These are phyloP conservation scores for Theobroma grandiflorum DNA, from an alignment of 441 rosid genomes.

Conservation along the genomic window DNA sequence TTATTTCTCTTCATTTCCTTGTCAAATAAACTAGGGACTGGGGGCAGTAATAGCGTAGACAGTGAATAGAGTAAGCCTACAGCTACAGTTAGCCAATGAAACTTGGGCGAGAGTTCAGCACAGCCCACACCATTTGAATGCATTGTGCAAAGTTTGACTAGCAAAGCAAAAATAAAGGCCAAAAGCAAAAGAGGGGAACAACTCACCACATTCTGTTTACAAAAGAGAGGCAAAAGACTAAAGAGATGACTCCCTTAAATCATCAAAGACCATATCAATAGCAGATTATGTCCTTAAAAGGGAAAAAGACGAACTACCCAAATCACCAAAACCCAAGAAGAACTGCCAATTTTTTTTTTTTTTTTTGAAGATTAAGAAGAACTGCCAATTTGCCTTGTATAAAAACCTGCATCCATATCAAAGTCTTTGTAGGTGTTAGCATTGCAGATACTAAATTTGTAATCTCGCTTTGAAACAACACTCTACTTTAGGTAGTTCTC, in stretches of 20 bases:
- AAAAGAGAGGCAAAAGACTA: slow-evolving; percentile 34
- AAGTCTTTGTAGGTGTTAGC: not conserved
- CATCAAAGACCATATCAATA: slow-evolving; percentile 13
- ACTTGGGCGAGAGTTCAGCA: not conserved
- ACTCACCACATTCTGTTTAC: slow-evolving; percentile 31
- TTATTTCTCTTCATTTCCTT: not conserved
- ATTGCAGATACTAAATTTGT: not conserved
- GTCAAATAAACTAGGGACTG: not conserved
- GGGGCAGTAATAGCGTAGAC: not conserved
- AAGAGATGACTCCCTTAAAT: slow-evolving; percentile 20
- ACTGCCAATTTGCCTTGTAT: slow-evolving; percentile 15
- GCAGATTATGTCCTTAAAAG: not conserved
- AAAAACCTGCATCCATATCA: slow-evolving; percentile 26
- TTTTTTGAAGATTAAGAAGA: no score
- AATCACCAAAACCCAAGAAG: slow-evolving; percentile 27
- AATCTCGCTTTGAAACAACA: not conserved
- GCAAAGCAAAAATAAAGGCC: slow-evolving; percentile 31
- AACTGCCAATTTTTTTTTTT: slow-evolving; percentile 11
- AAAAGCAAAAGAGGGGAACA: slow-evolving; percentile 42
- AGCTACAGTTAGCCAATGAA: not conserved
- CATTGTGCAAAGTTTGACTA: slow-evolving; percentile 32
- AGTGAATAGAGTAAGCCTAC: not conserved
- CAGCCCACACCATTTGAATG: slow-evolving; percentile 23
- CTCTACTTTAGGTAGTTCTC: not conserved
- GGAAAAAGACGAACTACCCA: not conserved